These are phyloP conservation scores for Globisporangium parvum DNA, from an alignment of 352 stramenopile species.

Conservation along the genomic window DNA sequence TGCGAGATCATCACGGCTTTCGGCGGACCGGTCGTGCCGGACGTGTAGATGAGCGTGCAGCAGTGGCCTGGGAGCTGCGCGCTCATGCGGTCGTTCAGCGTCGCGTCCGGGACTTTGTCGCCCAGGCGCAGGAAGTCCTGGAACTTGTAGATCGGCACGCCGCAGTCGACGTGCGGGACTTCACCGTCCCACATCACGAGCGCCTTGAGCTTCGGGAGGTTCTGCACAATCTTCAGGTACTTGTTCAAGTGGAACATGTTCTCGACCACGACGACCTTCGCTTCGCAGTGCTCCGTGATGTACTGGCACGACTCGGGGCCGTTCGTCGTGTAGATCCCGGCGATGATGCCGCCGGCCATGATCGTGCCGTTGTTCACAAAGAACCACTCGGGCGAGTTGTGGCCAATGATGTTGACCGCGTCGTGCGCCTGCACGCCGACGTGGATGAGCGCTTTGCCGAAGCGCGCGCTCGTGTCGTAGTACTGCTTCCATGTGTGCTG, in stretches of 20 bases:
- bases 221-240: conserved; percentile 52
- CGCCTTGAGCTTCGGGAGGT: conserved; percentile 66
- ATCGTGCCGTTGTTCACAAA: conserved; percentile 77
- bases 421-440: conserved; percentile 67
- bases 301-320: conserved; percentile 66
- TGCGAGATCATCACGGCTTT: conserved; percentile 78
- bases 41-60: conserved; percentile 90
- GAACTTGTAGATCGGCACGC: conserved; percentile 56
- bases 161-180: conserved; percentile 23
- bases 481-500: conserved; percentile 70
- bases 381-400: conserved; percentile 85
- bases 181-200: conserved; percentile 67
- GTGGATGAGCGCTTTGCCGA: conserved; percentile 71
- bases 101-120: conserved; percentile 21
- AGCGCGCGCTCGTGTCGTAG: conserved; percentile 51
- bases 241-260: conserved; percentile 62
- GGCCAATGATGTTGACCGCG: conserved; percentile 75
- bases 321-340: conserved; percentile 85
- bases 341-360: conserved; percentile 67
- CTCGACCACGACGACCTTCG: conserved; percentile 75
- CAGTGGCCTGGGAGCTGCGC: conserved; percentile 53
- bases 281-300: conserved; percentile 73
- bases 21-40: conserved; percentile 60
- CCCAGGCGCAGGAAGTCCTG: conserved; percentile 49
- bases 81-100: conserved; percentile 35